A percentile compares a stretch with the other conserved stretches of the same genome.
phyloP scores from a whole-genome alignment of 1,284 basidiomycete species.

The Entoloma clypeatum region DNA sequence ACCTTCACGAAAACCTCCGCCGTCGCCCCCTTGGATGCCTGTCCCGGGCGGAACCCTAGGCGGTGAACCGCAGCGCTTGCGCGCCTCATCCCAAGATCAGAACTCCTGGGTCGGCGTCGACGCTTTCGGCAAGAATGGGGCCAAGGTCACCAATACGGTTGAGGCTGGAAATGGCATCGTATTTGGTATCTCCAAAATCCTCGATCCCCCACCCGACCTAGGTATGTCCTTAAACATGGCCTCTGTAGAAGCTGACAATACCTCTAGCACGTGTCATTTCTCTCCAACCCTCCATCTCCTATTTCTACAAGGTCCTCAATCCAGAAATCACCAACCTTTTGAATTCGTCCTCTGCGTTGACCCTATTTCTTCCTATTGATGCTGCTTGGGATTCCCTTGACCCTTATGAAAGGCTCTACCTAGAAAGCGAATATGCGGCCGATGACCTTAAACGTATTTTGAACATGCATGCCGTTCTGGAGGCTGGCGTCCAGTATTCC shows the following conservation, averaged over 20 bases:
- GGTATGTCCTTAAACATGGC: constrained; percentile 46
- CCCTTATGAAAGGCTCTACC: constrained; percentile 73
- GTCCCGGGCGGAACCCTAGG: constrained; percentile 79
- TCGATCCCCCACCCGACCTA: constrained; percentile 75
- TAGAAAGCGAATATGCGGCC: constrained; percentile 81
- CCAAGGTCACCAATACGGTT: constrained; percentile 50
- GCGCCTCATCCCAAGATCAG: constrained; percentile 52
- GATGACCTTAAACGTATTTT: constrained; percentile 78
- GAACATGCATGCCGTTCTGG: constrained; percentile 68
- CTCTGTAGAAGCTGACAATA: constrained; percentile 15
- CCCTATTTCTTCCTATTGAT: constrained; percentile 87
- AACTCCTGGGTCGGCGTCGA: constrained; percentile 67
- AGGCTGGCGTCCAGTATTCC: constrained; percentile 58
- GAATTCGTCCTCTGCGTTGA: constrained; percentile 68
- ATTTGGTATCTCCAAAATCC: constrained; percentile 70
- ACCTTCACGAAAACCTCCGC: constrained; percentile 63
- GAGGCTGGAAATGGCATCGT: constrained; percentile 76
- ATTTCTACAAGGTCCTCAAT: constrained; percentile 66
- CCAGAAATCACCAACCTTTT: constrained; percentile 52
- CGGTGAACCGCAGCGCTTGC: constrained; percentile 77
- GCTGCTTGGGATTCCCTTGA: constrained; percentile 70
- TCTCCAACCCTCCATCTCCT: constrained; percentile 59
- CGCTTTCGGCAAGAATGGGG: constrained; percentile 67
- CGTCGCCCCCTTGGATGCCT: constrained; percentile 82
- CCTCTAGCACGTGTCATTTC: constrained; percentile 53